Evolutionary conservation across 352 stramenopile species (phyloP), one percentile per base, ranked within the genome.

Genomic region (Phytophthora hybrid): DNA sequence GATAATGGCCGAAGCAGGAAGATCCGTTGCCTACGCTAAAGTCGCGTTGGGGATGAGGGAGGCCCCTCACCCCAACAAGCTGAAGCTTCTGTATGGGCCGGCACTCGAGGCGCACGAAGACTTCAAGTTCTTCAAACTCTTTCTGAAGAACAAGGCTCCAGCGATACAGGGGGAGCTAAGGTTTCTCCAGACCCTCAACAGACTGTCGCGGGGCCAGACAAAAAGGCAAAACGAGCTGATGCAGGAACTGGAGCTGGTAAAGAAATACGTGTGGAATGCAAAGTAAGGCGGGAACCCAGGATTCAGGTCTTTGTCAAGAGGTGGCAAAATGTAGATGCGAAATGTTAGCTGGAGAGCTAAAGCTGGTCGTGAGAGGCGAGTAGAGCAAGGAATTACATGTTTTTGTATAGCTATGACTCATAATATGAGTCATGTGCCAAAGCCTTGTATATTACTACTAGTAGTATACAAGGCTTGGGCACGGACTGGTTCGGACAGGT

Each of bases 1-100:
- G 47, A 54, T 54, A 19, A 54, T 54, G 47, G 47, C 47, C 11
- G 47, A 31, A 18, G 47, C 47, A 31, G 19, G 47, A 54, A 54
- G 47, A 3, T 7, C 47, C 19, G 47, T 13, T 26, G 11, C 11
- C 9, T 54, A 54, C 47, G 47, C 47, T 4, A 54, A 54, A 29
- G 16, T 54, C n/a, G 47, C 19, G 10, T 9, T 54, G 10, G n/a
- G 47, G 19, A 18, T 54, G 47, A 29, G 5, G 18, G 44, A 51
- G 8, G 16, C 5, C 14, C 6, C 16, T 10, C 19, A 51, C 18
- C 41, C 41, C 6, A 51, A 5, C 23, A 26, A 26, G 23, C 23
- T 26, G 41, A 16, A 19, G 7, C 14, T 49, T 14, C 41, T 49
- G 5, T 10, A 4, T 7, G 18, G 7, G 8, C 0, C 16, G n/a